Conservation (phyloP, 2,329 filamentous ascomycete genomes). For the Pyricularia sp. region DNA sequence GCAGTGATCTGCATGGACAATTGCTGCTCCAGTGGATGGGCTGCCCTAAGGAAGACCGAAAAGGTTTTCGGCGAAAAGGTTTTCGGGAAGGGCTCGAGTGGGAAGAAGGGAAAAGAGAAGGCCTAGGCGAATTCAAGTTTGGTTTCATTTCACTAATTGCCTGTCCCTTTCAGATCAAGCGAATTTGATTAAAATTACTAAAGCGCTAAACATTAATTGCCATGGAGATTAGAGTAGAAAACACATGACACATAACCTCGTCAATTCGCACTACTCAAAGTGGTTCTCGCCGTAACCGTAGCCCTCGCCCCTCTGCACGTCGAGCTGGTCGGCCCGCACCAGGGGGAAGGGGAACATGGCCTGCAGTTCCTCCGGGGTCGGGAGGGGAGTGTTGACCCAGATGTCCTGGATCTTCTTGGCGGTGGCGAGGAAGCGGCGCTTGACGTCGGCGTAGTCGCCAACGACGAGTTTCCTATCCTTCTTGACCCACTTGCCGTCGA, state of each 20-base stretch:
- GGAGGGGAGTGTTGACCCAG: constrained; percentile 15
- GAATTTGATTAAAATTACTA: not conserved
- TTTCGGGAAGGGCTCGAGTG: not conserved
- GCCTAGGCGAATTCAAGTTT: too few species aligned
- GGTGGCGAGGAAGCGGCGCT: constrained; percentile 22
- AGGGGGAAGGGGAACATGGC: not conserved
- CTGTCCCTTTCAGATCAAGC: not conserved
- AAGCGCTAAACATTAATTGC: not conserved
- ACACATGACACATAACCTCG: not conserved
- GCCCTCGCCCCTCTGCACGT: constrained; percentile 8
- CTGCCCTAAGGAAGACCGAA: not conserved
- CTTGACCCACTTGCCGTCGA: constrained; percentile 40
- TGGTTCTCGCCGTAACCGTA: constrained; percentile 9
- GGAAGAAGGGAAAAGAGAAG: not conserved
- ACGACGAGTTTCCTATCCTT: constrained; percentile 26
- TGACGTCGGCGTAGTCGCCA: constrained; percentile 14
- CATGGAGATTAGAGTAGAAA: not conserved
- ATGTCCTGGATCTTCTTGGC: constrained; percentile 22
- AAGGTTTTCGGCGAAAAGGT: too few species aligned
- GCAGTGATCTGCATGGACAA: not conserved
- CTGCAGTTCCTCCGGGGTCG: constrained; percentile 13
- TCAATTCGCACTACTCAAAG: not conserved
- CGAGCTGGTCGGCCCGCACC: constrained; percentile 5
- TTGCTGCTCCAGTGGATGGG: not conserved
- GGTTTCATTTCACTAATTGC: not conserved